Conservation (phyloP, 2,329 filamentous ascomycete species). For the Epicoccum nigrum region DNA sequence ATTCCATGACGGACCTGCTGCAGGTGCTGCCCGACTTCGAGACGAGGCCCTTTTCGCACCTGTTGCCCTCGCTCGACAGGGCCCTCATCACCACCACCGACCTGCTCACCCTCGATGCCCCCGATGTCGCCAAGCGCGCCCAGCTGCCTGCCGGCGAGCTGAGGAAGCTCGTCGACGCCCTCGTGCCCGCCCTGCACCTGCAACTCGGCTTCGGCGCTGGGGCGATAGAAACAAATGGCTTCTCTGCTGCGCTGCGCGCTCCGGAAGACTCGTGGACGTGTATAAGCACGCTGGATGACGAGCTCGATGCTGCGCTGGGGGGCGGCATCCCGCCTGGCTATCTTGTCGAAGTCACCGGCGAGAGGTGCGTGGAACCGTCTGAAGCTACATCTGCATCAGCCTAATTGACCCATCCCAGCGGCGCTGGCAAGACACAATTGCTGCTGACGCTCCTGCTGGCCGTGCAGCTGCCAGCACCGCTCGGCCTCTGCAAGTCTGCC, state of each 20-base stretch:
- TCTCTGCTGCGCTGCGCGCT: conserved; percentile 21
- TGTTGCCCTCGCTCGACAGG: conserved; percentile 80
- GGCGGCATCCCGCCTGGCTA: conserved; percentile 83
- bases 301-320: conserved; percentile 72
- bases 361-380: conserved; percentile 62
- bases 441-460: conserved; percentile 84
- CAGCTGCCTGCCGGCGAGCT: conserved; percentile 81
- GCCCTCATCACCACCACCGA: conserved; percentile 80
- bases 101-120: conserved; percentile 80
- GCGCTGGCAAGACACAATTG: conserved; percentile 93
- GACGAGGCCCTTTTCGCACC: conserved; percentile 70
- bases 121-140: conserved; percentile 85
- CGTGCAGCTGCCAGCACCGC: conserved; percentile 77
- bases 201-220: conserved; percentile 59
- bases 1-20: conserved; percentile 81
- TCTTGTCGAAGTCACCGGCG: conserved; percentile 88
- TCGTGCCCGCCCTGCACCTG: conserved; percentile 70
- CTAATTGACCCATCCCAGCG: conserved; percentile 54
- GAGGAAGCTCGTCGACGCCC: conserved; percentile 70
- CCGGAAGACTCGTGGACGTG: conserved; percentile 54
- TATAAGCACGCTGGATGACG: conserved; percentile 81
- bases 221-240: too few relatives aligned
- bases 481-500: conserved; percentile 73
- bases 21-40: conserved; percentile 82
- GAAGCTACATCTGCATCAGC: background rate